Percentiles rank a stretch among this genome's conserved stretches.
These are phyloP conservation scores for Tillandsia fasciculata DNA, from an alignment of 176 grass and related monocot species.

Conservation along the genomic window DNA sequence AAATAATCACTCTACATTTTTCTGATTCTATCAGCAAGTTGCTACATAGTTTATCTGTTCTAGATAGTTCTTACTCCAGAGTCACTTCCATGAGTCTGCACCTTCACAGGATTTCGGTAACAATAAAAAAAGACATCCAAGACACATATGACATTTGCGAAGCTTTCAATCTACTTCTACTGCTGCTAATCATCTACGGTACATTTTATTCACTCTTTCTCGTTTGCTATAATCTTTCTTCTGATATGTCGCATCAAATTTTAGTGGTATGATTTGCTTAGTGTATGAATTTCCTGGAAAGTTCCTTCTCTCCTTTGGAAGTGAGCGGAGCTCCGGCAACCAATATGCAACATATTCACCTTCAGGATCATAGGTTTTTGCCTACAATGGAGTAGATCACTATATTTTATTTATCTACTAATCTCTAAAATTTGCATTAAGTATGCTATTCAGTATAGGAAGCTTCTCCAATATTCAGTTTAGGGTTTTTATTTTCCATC, in stretches of 20 bases:
- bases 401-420: background rate
- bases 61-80: background rate
- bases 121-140: background rate
- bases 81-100: background rate
- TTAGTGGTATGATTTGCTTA: constrained; percentile 66
- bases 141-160: background rate
- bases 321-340: constrained; percentile 43
- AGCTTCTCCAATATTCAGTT: background rate
- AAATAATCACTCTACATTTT: background rate
- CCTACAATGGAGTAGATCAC: constrained; percentile 27
- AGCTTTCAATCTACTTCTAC: background rate
- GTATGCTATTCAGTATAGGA: background rate
- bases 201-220: constrained; percentile 34
- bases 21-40: constrained; percentile 24
- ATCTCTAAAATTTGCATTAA: background rate
- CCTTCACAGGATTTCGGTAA: too few relatives aligned
- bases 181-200: constrained; percentile 19
- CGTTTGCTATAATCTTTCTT: constrained; percentile 35
- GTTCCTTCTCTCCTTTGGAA: constrained; percentile 56
- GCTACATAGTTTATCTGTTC: constrained; percentile 19
- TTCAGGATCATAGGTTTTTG: constrained; percentile 69
- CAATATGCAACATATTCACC: constrained; percentile 65
- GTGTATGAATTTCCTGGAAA: constrained; percentile 69
- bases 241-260: constrained; percentile 37
- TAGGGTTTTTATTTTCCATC: background rate